Base-by-base conservation (phyloP, 225 moss, liverwort and hornwort genomes). In the Pseudisothecium myosuroides region DNA sequence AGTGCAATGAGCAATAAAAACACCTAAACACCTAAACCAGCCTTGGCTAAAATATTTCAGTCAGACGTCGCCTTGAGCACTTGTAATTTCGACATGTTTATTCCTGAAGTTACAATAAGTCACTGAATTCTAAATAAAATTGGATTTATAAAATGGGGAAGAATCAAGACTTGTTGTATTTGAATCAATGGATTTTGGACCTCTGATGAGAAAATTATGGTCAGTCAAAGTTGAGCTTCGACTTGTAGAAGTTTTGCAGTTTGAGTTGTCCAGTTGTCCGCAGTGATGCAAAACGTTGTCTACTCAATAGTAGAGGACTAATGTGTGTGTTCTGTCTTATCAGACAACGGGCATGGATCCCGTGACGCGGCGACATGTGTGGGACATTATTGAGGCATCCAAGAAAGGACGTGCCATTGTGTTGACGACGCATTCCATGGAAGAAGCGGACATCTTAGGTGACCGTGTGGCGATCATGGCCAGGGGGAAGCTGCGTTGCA, bases 401-500 rank as follows among this genome's bases (percentile, higher is more conserved):
- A 99, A 99, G 91, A 96, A 90, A 85, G 99, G 97, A 18, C 97
- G 99, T 64, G 99, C 99, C 8, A 99, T 99, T 69, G 97, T 99
- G 86, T 85, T 99, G 93, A 99, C 99, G 11, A 99, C 99, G 80
- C 99, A 99, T 83, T 99, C 97, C 5, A 99, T 99, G 99, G 99
- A 99, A 87, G 99, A 99, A 83, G 99, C 99, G 75, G 99, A 99
- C 65, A 96, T 99, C 69, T 88, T 99, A 61, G 97, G 97, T 52
- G 99, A 99, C 68, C 95, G 97, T 34, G 94, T 99, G 87, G 99
- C 99, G 36, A 99, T 99, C 85, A 99, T 99, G 99, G 97, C 97
- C 24, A 91, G 95, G 23, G 99, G 99, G 54, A 93, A 94, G 90
- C 94, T 99, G 39, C 93, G 99, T 14, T 99, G 99, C 86, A 95